Evolutionary conservation across 2,329 filamentous ascomycete genomes (phyloP), one percentile per base, ranked within the genome.

Genomic region (Oidium heveae): DNA sequence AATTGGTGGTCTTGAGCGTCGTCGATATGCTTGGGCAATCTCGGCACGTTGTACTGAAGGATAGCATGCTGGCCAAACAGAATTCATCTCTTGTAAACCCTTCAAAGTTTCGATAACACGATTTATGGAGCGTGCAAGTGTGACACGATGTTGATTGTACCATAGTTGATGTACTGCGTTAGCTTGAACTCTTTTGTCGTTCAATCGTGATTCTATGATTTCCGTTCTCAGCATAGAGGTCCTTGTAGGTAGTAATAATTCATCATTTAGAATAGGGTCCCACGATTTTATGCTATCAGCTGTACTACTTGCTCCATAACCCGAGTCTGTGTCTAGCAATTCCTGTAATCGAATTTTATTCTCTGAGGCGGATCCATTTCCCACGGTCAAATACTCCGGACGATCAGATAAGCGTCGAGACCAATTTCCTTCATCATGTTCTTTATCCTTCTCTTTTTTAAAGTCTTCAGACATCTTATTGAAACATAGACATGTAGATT

Each of bases 51-150:
- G 80, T 2, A 89, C 80, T 1, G 88, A 86, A 54, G 91, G 91
- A 66, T 98, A 98, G 65, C 93, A 85, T 34, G 88, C 89, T 1
- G 91, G 91, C 91, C 91, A 96, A 63, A 80, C 77, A 15, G 82
- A 71, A 64, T 98, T 98, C 75, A 86, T 91, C 58, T 88, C 76
- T 67, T 94, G 88, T 56, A 98, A 74, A 57, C 78, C 79, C 66
- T 83, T 82, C 59, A 98, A 70, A 1, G 86, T 78, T 57, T 95
- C 86, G 56, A 95, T 78, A 9, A 88, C 89, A 61, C 80, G 79
- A 63, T 81, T 84, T 64, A 98, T 95, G 15, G 87, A 84, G 57
- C 88, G 82, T 46, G 79, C 86, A n/a, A 98, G 77, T 34, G 84
- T 79, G 6, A 81, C 84, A 56, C 88, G 80, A 66, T 96, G 94